Base-by-base conservation (phyloP, 352 stramenopile species). In the Phytophthora pisi region DNA sequence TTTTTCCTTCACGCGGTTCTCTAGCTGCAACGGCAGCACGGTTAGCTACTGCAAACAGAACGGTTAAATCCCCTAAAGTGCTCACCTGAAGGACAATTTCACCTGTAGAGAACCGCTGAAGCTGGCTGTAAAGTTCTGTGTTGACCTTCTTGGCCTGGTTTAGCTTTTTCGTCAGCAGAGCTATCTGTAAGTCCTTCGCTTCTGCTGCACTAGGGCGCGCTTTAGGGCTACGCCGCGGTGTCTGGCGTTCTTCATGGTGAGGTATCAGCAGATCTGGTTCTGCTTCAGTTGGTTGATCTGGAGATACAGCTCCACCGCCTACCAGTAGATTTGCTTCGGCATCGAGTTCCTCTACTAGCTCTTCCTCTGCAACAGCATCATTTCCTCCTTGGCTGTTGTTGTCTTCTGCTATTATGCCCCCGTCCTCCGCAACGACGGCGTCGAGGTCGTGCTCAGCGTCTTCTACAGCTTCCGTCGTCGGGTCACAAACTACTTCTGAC, bases 1-100 rank as follows among this genome's bases (percentile, higher is more conserved):
- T 57, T 84, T 90, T 46, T 90, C 86, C 56, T 86, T 84, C 4
- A 72, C 71, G 36, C 76, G 78, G 66, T 92, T 95, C 46, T 89
- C 82, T 0, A 95, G 52, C 81, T 92, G 40, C 7, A 51, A 31
- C 5, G 8, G 59, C 24, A 61, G 16, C 5, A 45, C 66, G 8
- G 6, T 58, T 34, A 62, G 43, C 34, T 36, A 16, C 7, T 9
- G 13, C 18, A n/a, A 5, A 31, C 18, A 2, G 34, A 16, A 20
- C 31, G 38, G 56, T 16, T 7, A 34, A 50, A 57, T 18, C 7
- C 24, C 23, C 2, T 16, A 2, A 26, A 50, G 7, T 18, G 15
- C n/a, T n/a, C 51, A 88, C 82, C 68, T 88, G 79, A 2, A 75
- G 56, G 28, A 88, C 74, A 2, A 70, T 67, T 28, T 87, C 77